Conservation (phyloP, 2,329 filamentous ascomycete genomes). For the Penicillium thymicola region DNA sequence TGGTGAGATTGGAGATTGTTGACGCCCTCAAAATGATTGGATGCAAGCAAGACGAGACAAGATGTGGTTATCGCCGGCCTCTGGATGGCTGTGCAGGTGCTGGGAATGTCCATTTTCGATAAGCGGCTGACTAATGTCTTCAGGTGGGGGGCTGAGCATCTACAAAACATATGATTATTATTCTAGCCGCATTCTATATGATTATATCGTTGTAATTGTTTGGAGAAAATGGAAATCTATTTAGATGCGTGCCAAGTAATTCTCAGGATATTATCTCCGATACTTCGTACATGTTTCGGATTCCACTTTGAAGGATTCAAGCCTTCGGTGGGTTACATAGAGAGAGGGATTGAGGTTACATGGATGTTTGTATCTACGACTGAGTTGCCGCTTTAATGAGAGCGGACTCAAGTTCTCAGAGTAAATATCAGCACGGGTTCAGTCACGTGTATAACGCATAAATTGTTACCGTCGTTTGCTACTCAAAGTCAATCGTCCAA, state of each 20-base stretch:
- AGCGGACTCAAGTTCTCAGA: background rate
- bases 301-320: background rate
- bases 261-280: background rate
- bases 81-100: constrained; percentile 16
- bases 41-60: background rate
- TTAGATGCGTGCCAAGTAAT: background rate
- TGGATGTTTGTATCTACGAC: background rate
- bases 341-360: background rate
- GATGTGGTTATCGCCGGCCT: constrained; percentile 19
- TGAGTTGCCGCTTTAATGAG: background rate
- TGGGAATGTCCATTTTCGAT: constrained; percentile 2
- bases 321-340: background rate
- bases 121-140: constrained; percentile 5
- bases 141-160: background rate
- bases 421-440: background rate
- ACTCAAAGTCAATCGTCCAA: too few relatives aligned
- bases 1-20: constrained; percentile 1
- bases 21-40: constrained; percentile 16
- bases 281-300: background rate
- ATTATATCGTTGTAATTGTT: background rate
- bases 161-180: too few relatives aligned
- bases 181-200: background rate
- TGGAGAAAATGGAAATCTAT: too few relatives aligned
- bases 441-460: too few relatives aligned
- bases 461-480: too few relatives aligned